Conservation (phyloP, 371 early-diverging fungal species). For the Phascolomyces articulosus region DNA sequence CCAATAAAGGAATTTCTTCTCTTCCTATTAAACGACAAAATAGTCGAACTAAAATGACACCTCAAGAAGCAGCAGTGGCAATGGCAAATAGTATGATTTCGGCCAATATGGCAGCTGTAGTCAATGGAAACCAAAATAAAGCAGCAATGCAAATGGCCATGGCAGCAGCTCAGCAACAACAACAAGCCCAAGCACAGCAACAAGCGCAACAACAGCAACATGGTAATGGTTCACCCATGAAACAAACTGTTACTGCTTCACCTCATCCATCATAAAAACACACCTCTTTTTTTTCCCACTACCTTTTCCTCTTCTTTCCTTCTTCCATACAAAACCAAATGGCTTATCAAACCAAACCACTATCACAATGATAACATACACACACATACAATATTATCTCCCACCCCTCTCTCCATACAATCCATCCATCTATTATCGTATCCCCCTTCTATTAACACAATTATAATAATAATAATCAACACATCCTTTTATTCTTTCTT, state of each 20-base stretch:
- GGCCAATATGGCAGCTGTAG: conserved; percentile 49
- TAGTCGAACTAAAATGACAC: conserved; percentile 43
- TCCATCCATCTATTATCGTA: neutral
- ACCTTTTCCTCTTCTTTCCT: no score
- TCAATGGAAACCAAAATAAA: conserved; percentile 31
- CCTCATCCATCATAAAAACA: conserved; percentile 5
- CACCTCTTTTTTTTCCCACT: no score
- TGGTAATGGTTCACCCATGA: neutral
- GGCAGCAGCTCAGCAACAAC: conserved; percentile 35
- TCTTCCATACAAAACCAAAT: no score
- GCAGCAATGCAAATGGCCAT: conserved; percentile 41
- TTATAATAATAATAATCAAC: no score
- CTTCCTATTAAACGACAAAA: conserved; percentile 41
- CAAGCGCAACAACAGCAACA: neutral
- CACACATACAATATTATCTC: neutral
- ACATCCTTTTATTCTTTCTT: neutral
- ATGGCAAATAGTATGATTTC: conserved; percentile 55
- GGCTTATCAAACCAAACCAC: no score
- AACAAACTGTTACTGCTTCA: neutral
- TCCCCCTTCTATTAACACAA: neutral
- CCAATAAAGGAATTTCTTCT: conserved; percentile 20
- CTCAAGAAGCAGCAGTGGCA: conserved; percentile 46
- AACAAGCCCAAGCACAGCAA: neutral
- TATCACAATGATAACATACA: no score
- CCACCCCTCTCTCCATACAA: neutral